These are phyloP conservation scores for Silene uniflora DNA, from an alignment of 148 eudicot species.

Conservation along the genomic window DNA sequence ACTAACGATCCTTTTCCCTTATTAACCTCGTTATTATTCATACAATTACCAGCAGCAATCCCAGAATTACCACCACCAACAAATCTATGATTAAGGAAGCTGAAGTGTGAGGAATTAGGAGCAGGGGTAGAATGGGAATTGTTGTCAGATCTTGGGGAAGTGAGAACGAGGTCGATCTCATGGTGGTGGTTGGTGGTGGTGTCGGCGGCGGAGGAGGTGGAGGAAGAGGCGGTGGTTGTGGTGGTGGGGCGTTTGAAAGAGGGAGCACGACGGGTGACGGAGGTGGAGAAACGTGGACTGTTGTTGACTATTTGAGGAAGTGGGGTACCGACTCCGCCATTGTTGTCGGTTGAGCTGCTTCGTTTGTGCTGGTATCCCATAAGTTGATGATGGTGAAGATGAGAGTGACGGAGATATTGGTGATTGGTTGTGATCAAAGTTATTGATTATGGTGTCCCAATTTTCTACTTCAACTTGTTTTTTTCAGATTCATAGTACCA, in stretches of 20 bases:
- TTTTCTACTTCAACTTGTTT: too few relatives aligned
- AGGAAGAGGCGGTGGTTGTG: background rate
- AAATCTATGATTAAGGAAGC: constrained; percentile 37
- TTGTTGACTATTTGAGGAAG: constrained; percentile 44
- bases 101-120: constrained; percentile 13
- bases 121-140: constrained; percentile 32
- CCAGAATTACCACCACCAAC: background rate
- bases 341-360: constrained; percentile 28
- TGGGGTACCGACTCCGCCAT: constrained; percentile 28
- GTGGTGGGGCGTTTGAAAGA: constrained; percentile 53
- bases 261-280: constrained; percentile 79
- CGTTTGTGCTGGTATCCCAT: background rate
- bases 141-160: constrained; percentile 80
- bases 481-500: too few relatives aligned
- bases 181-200: constrained; percentile 32
- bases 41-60: background rate
- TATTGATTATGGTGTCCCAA: too few relatives aligned
- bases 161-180: constrained; percentile 54
- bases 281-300: constrained; percentile 72
- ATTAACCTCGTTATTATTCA: background rate
- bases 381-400: constrained; percentile 23
- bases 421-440: too few relatives aligned
- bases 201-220: constrained; percentile 27
- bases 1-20: constrained; percentile 18
- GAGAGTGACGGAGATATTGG: too few relatives aligned